Percentiles rank a stretch among this genome's conserved stretches.
Conservation (phyloP, 139 green algal genomes). For the Tetraselmis chui region DNA sequence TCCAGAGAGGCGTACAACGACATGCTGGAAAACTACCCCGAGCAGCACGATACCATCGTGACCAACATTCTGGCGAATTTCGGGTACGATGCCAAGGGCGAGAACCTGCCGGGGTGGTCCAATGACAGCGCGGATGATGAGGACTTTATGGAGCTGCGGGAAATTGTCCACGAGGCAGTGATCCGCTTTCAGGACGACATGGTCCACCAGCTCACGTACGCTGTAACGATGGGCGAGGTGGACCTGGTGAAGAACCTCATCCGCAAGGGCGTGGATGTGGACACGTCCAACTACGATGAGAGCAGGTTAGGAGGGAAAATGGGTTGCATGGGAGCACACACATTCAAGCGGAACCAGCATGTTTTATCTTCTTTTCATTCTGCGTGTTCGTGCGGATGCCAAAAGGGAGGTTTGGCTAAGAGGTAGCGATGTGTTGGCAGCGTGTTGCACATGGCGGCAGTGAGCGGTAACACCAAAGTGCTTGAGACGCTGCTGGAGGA, state of each 20-base stretch:
- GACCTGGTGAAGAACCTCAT: conserved; percentile 28
- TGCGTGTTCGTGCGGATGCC: no score
- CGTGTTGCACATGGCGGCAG: conserved; percentile 30
- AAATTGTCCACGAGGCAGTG: conserved; percentile 23
- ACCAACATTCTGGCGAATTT: conserved; percentile 26
- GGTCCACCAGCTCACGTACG: conserved; percentile 24
- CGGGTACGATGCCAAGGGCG: conserved; percentile 24
- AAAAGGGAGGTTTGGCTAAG: no score
- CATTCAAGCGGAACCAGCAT: no score
- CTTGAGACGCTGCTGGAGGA: conserved; percentile 31
- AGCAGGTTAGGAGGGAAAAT: not conserved
- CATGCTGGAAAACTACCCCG: conserved; percentile 24
- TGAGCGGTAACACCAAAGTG: conserved; percentile 28
- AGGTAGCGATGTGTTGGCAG: no score
- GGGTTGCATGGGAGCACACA: no score
- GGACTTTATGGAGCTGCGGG: conserved; percentile 9
- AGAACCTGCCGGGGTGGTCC: conserved; percentile 6
- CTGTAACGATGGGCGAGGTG: conserved; percentile 26
- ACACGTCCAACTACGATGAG: conserved; percentile 29
- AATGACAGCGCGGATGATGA: conserved; percentile 12
- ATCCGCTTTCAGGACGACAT: conserved; percentile 24
- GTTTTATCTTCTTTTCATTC: no score
- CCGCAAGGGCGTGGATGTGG: conserved; percentile 24
- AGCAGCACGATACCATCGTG: conserved; percentile 35
- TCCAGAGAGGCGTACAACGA: conserved; percentile 29